Conservation (phyloP, 345 rosid genomes). For the Aurinia saxatilis region DNA sequence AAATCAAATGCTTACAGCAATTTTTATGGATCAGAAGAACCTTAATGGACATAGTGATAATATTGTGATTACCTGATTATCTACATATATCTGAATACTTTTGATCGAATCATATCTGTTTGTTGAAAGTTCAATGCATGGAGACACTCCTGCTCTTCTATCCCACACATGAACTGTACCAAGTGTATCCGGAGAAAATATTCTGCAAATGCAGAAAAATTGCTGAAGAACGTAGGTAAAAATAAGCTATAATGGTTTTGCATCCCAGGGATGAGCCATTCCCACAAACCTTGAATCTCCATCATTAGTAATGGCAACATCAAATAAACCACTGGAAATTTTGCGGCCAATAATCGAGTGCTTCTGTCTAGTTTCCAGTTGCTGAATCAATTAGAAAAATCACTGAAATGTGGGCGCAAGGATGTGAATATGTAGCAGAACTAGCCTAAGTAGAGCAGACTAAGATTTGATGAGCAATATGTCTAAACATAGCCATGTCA, state of each 20-base stretch:
- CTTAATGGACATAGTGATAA: background rate
- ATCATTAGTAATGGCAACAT: constrained; percentile 47
- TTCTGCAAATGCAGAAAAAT: constrained; percentile 33
- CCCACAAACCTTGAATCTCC: constrained; percentile 61
- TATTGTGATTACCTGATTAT: constrained; percentile 58
- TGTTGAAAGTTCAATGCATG: constrained; percentile 60
- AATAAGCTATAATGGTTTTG: background rate
- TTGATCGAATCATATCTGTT: constrained; percentile 40
- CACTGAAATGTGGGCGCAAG: background rate
- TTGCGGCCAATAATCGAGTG: constrained; percentile 48
- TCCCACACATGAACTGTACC: constrained; percentile 81
- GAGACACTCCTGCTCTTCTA: constrained; percentile 54
- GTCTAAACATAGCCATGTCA: background rate
- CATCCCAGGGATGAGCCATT: constrained; percentile 5
- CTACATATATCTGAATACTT: constrained; percentile 52
- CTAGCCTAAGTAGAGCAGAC: background rate
- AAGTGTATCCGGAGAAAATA: constrained; percentile 64
- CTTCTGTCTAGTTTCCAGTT: constrained; percentile 44
- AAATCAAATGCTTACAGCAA: background rate
- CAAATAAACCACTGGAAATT: constrained; percentile 52
- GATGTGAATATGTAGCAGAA: constrained; percentile 1
- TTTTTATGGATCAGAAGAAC: constrained; percentile 9
- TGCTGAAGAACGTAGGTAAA: constrained; percentile 13
- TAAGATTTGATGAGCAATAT: background rate
- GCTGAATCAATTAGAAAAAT: constrained; percentile 37